phyloP scores from a whole-genome alignment of 2,329 filamentous ascomycete genomes.

The Ambrosiella cleistominuta region DNA sequence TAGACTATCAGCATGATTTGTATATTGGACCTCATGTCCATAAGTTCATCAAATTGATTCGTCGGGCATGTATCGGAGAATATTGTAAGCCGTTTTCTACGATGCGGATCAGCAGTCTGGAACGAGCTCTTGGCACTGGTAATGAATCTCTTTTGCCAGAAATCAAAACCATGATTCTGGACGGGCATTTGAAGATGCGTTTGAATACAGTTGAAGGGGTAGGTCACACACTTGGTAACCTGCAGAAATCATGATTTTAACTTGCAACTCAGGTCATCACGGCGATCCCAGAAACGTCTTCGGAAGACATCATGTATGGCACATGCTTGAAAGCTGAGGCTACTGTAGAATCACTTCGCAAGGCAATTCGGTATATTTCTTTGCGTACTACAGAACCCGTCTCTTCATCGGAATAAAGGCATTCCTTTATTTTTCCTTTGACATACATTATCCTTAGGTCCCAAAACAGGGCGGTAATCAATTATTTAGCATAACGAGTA shows the following conservation, averaged over 20 bases:
- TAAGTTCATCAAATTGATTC: constrained; percentile 54
- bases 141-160: constrained; percentile 53
- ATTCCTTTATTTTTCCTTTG: too few species aligned
- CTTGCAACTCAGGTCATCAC: neutral
- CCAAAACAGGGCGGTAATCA: too few species aligned
- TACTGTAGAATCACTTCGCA: constrained; percentile 1
- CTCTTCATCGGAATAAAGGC: too few species aligned
- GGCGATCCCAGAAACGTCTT: constrained; percentile 12
- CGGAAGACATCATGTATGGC: neutral
- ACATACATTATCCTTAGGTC: too few species aligned
- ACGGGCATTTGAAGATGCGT: constrained; percentile 53
- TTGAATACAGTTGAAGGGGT: constrained; percentile 71
- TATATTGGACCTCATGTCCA: constrained; percentile 61
- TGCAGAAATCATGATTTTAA: neutral
- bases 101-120: constrained; percentile 65
- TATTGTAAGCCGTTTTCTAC: constrained; percentile 84
- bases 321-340: neutral
- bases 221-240: constrained; percentile 15
- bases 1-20: constrained; percentile 81
- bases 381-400: too few species aligned
- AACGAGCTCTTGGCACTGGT: constrained; percentile 52
- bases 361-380: constrained; percentile 3
- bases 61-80: constrained; percentile 81
- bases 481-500: too few species aligned
- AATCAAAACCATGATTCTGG: constrained; percentile 59